phyloP scores from a whole-genome alignment of 148 eudicot species.

The Selenicereus undatus region DNA sequence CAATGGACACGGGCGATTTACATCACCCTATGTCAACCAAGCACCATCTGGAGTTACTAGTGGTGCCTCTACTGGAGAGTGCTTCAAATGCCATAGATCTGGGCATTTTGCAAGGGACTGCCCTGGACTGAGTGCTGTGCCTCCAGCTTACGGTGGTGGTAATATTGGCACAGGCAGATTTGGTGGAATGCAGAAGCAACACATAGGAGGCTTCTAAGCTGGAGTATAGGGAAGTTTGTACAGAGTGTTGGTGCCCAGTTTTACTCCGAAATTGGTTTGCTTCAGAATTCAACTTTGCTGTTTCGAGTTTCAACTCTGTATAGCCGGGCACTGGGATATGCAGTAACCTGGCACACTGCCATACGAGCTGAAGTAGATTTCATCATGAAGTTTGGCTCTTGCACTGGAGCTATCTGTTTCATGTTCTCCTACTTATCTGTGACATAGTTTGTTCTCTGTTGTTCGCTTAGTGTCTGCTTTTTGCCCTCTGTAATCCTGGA shows the following conservation, averaged over 20 bases:
- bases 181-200: conserved; percentile 45
- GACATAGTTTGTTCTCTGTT: not conserved
- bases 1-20: conserved; percentile 37
- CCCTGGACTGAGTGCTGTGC: conserved; percentile 45
- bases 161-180: conserved; percentile 45
- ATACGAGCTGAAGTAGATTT: not conserved
- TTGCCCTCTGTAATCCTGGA: not conserved
- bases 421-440: not conserved
- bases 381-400: not conserved
- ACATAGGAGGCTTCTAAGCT: conserved; percentile 48
- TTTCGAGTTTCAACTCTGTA: conserved; percentile 1
- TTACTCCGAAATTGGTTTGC: conserved; percentile 2
- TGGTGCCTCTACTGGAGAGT: conserved; percentile 34
- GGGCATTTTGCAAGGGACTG: conserved; percentile 89
- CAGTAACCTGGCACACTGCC: conserved; percentile 15
- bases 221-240: conserved; percentile 17
- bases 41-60: conserved; percentile 24
- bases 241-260: conserved; percentile 4
- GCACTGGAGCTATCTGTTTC: not conserved
- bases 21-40: conserved; percentile 30
- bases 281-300: not conserved
- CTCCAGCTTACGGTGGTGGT: conserved; percentile 59
- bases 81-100: conserved; percentile 65
- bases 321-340: conserved; percentile 7
- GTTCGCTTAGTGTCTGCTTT: not conserved